These are phyloP conservation scores for Nicotiana noctiflora DNA, from an alignment of 257 asterid species.

Conservation along the genomic window DNA sequence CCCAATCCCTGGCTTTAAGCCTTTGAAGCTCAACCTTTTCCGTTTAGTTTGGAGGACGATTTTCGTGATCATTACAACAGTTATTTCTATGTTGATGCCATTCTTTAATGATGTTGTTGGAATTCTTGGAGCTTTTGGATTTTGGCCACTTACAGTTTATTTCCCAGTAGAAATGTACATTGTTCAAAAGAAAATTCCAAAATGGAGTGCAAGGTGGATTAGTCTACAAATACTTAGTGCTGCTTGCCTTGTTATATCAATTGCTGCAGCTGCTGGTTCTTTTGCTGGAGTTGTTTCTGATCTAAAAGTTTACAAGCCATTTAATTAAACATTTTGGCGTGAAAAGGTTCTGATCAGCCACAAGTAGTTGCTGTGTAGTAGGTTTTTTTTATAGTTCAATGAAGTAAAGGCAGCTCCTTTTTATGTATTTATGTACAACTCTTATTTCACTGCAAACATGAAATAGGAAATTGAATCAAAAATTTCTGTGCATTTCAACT, in stretches of 20 bases:
- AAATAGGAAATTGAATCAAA: constrained; percentile 5
- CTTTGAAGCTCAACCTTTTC: constrained; percentile 17
- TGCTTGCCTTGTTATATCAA: constrained; percentile 20
- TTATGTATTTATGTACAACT: constrained; percentile 10
- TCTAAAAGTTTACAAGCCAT: constrained; percentile 17
- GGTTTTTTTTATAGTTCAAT: background rate
- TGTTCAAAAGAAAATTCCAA: constrained; percentile 17
- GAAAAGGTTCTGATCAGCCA: constrained; percentile 1
- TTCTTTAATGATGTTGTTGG: constrained; percentile 30
- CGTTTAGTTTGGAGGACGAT: constrained; percentile 24
- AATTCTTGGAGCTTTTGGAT: constrained; percentile 23
- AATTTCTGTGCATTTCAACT: background rate
- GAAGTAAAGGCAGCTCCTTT: background rate
- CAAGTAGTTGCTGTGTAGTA: constrained; percentile 1
- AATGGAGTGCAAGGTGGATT: constrained; percentile 23
- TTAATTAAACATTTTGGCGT: constrained; percentile 6
- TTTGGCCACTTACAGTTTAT: constrained; percentile 29
- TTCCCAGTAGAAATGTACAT: constrained; percentile 32
- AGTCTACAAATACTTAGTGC: constrained; percentile 17
- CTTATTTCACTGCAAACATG: background rate
- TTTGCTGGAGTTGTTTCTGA: constrained; percentile 22
- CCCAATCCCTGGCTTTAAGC: constrained; percentile 10
- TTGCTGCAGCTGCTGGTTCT: constrained; percentile 30
- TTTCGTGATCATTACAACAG: constrained; percentile 18
- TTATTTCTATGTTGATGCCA: constrained; percentile 27